Evolutionary conservation across 305 asterid species (phyloP).

Genomic region (Solanum hybrid): DNA sequence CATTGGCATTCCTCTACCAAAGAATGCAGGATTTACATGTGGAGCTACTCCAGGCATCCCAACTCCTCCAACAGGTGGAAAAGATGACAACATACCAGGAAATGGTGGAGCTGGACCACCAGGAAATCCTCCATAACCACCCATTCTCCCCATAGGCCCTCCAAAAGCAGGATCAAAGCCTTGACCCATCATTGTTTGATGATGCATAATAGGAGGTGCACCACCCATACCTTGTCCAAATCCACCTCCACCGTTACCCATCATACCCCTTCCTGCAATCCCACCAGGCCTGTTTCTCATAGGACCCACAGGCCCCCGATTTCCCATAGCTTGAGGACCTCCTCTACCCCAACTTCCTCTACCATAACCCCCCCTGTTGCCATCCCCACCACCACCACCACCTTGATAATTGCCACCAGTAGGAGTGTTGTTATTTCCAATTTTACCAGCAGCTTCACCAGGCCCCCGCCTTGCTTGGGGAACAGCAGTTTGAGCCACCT

Average conservation of each 20-base stretch:
- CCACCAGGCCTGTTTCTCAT: constrained; percentile 59
- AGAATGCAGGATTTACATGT: constrained; percentile 74
- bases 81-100: constrained; percentile 45
- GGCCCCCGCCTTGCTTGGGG: constrained; percentile 42
- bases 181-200: constrained; percentile 72
- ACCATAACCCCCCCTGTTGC: constrained; percentile 43
- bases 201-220: constrained; percentile 54
- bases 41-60: constrained; percentile 82
- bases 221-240: constrained; percentile 60
- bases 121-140: constrained; percentile 62
- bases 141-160: constrained; percentile 51
- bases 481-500: constrained; percentile 18
- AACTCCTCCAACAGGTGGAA: constrained; percentile 57
- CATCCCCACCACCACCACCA: constrained; percentile 29
- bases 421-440: constrained; percentile 22
- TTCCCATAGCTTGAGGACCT: constrained; percentile 51
- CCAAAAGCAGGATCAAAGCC: constrained; percentile 79
- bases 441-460: constrained; percentile 29
- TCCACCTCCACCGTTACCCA: constrained; percentile 54
- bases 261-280: constrained; percentile 48
- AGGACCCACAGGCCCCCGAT: constrained; percentile 58
- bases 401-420: constrained; percentile 31
- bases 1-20: constrained; percentile 74
- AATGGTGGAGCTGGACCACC: constrained; percentile 66
- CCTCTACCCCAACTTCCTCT: constrained; percentile 74